Percentiles rank a stretch among this genome's conserved stretches.
Conservation (phyloP, 352 stramenopile species). For the Globisporangium irregulare region DNA sequence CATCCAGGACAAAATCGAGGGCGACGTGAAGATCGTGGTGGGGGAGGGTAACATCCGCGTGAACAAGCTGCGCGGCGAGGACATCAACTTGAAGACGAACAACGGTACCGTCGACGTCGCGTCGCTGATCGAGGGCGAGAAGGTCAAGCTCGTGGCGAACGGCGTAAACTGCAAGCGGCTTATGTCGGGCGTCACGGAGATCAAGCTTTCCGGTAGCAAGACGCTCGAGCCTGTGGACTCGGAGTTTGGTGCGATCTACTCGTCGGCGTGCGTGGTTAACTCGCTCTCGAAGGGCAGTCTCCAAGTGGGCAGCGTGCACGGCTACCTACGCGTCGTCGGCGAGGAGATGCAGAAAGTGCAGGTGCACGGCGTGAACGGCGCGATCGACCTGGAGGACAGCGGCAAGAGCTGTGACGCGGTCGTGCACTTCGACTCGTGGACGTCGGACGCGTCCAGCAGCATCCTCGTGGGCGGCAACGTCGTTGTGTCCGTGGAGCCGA, state of each 20-base stretch:
- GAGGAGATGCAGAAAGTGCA: conserved; percentile 45
- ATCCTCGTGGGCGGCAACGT: conserved; percentile 70
- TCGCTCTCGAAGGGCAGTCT: conserved; percentile 36
- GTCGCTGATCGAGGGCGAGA: conserved; percentile 57
- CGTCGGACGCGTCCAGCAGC: conserved; percentile 38
- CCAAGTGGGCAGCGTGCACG: conserved; percentile 64
- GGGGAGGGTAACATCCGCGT: conserved; percentile 52
- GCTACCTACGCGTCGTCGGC: conserved; percentile 53
- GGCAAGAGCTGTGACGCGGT: conserved; percentile 46
- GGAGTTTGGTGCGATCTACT: conserved; percentile 75
- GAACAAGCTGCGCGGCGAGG: conserved; percentile 62
- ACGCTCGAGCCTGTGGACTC: conserved; percentile 15
- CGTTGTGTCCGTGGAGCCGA: conserved; percentile 60
- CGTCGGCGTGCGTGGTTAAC: conserved; percentile 42
- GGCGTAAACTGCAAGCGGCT: conserved; percentile 55
- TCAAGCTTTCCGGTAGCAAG: conserved; percentile 39
- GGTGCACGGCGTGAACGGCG: conserved; percentile 67
- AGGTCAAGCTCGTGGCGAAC: conserved; percentile 42
- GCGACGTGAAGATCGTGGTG: conserved; percentile 60
- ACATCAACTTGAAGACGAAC: conserved; percentile 66
- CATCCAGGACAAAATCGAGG: conserved; percentile 68
- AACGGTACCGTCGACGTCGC: conserved; percentile 40
- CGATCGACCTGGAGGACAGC: conserved; percentile 67
- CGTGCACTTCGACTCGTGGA: conserved; percentile 76
- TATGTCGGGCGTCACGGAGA: conserved; percentile 48